A percentile compares a stretch with the other conserved stretches of the same genome.
Evolutionary conservation across 768 basidiomycete species (phyloP).

Genomic region (Naematelia encephala): DNA sequence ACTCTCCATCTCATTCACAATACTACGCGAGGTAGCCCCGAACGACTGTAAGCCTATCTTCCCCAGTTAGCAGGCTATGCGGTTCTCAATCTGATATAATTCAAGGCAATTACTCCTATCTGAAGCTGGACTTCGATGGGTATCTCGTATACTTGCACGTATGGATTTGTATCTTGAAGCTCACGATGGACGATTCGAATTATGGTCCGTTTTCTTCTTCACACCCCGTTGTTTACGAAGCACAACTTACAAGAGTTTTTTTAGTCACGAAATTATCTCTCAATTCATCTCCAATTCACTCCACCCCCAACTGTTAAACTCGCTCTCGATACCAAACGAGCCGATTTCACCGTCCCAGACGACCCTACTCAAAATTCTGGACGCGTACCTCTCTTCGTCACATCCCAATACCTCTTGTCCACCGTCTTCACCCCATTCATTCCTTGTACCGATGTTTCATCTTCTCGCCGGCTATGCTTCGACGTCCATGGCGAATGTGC

Average conservation of each 20-base stretch:
- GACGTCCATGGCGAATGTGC: slow-evolving; percentile 17
- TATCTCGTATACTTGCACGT: slow-evolving; percentile 65
- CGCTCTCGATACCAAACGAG: slow-evolving; percentile 64
- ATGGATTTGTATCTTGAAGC: slow-evolving; percentile 70
- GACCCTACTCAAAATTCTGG: slow-evolving; percentile 79
- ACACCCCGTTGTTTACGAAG: no score
- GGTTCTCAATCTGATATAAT: not conserved
- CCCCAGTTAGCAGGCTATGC: not conserved
- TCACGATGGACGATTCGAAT: slow-evolving; percentile 67
- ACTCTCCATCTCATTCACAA: slow-evolving; percentile 70
- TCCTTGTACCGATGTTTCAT: slow-evolving; percentile 65
- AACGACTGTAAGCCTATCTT: slow-evolving; percentile 56
- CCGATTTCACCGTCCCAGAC: slow-evolving; percentile 79
- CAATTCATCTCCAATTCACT: slow-evolving; percentile 58
- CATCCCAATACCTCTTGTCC: slow-evolving; percentile 3
- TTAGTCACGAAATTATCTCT: not conserved
- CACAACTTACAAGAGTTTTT: no score
- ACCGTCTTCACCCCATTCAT: slow-evolving; percentile 41
- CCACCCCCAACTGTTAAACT: slow-evolving; percentile 61
- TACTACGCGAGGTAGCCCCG: slow-evolving; percentile 61
- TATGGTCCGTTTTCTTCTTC: slow-evolving; percentile 58
- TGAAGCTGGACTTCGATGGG: slow-evolving; percentile 56
- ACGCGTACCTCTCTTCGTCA: slow-evolving; percentile 63
- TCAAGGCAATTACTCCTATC: slow-evolving; percentile 33
- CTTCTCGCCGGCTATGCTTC: slow-evolving; percentile 58